A percentile compares a stretch with the other conserved stretches of the same genome.
phyloP scores from a whole-genome alignment of 2,329 filamentous ascomycete genomes.

The Dichotomopilus funicola region DNA sequence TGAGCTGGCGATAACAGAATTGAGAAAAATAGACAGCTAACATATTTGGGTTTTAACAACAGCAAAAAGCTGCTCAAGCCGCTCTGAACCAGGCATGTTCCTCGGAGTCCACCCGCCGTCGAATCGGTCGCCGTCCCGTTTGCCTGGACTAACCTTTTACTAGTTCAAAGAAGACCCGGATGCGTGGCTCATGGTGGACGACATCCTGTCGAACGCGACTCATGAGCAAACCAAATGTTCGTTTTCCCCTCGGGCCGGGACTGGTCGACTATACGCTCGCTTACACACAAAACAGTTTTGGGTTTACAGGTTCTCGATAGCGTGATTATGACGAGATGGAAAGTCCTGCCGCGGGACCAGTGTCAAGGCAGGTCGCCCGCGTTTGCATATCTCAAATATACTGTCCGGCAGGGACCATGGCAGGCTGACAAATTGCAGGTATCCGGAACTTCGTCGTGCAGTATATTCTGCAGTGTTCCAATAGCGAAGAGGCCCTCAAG shows the following conservation, averaged over 20 bases:
- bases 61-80: conserved; percentile 96
- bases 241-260: conserved; percentile 36
- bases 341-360: conserved; percentile 91
- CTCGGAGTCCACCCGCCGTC: not conserved
- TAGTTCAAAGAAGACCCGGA: conserved; percentile 99
- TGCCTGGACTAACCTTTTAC: conserved; percentile 22
- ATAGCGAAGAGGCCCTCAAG: conserved; percentile 79
- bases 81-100: conserved; percentile 78
- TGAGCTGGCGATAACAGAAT: too few species aligned
- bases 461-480: conserved; percentile 93
- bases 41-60: conserved; percentile 24
- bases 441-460: conserved; percentile 99
- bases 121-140: not conserved
- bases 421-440: conserved; percentile 46
- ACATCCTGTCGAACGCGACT: conserved; percentile 87
- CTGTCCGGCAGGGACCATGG: not conserved
- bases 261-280: conserved; percentile 11
- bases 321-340: conserved; percentile 99
- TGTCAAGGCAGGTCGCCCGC: conserved; percentile 63
- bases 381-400: not conserved
- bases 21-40: too few species aligned
- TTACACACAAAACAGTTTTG: conserved; percentile 55
- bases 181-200: conserved; percentile 94
- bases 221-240: conserved; percentile 95
- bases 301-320: conserved; percentile 94